Evolutionary conservation across 345 rosid species (phyloP).

Genomic region (Carallia pectinifolia): DNA sequence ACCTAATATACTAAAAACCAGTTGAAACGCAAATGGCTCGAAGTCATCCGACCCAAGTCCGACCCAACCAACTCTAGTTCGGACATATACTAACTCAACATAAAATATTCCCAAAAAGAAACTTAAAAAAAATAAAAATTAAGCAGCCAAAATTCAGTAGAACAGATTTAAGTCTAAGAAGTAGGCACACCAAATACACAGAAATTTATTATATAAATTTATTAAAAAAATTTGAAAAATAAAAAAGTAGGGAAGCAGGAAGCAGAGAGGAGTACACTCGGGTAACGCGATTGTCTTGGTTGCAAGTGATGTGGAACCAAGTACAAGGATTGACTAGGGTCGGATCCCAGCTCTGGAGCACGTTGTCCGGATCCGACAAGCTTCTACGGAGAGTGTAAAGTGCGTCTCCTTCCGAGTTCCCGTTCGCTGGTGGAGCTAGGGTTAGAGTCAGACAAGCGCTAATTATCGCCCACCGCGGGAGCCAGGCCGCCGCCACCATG

Average conservation of each 20-base stretch:
- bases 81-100: too few species aligned
- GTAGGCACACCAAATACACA: too few species aligned
- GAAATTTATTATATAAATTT: not conserved
- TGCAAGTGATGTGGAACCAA: constrained; percentile 97
- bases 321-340: constrained; percentile 94
- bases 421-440: constrained; percentile 33
- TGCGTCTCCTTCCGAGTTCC: constrained; percentile 91
- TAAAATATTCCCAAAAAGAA: too few species aligned
- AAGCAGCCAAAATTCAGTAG: too few species aligned
- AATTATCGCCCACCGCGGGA: too few species aligned
- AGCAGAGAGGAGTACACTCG: constrained; percentile 51
- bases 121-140: too few species aligned
- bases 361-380: constrained; percentile 77
- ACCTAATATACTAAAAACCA: too few species aligned
- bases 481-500: too few species aligned
- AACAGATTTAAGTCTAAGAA: too few species aligned
- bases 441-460: constrained; percentile 19
- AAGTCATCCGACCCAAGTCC: too few species aligned
- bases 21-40: too few species aligned
- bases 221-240: not conserved
- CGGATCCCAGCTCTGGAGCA: constrained; percentile 99
- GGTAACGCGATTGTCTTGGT: constrained; percentile 84
- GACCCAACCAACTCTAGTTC: too few species aligned
- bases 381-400: constrained; percentile 66
- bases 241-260: not conserved